Evolutionary conservation across 1,139 yeast genomes (phyloP), one percentile per base, ranked within the genome.

Genomic region (Sugiyamaella castrensis): DNA sequence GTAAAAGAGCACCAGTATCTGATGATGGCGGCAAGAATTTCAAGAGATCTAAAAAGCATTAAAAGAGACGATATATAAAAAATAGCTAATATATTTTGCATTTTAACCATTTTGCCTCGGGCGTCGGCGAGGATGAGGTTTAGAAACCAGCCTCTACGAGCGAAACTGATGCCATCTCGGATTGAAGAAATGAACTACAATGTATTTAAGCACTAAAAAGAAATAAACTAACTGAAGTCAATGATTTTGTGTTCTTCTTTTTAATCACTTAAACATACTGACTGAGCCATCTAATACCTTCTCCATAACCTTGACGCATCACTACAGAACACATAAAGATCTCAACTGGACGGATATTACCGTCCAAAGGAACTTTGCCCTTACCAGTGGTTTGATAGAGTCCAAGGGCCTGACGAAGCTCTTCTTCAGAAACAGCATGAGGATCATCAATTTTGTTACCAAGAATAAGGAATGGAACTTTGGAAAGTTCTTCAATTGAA

Each of bases 401-500:
- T 47, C 96, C 95, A 62, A 94, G 78, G 47, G 95, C 94, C 54
- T 87, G 82, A 73, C 95, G 87, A 65, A 94, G 80, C 72, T 91
- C 97, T 67, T 86, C 88, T 72, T 94, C 99, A 56, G 94, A 84
- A 48, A 92, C 96, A 43, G 98, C 99, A 57, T 81, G 81, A 55
- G 95, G 87, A 52, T 88, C 84, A 68, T 92, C 99, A 64, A 94
- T 92, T 76, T 92, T 92, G 79, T 92, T 92, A 69, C 98, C 98
- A 67, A 92, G 79, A 57, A 92, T 78, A 65, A 92, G 81, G 70
- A 94, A 92, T 39, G 98, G 98, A 55, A 92, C 98, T 51, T 76
- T 78, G 54, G 80, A 73, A 64, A 92, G 82, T 71, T 92, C 98
- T 68, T 91, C 96, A 65, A 92, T 92, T 63, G 83, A 84, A 68